Evolutionary conservation across 164 flowering plant species (phyloP), one percentile per base, ranked within the genome.

Genomic region (Liriodendron chinense): DNA sequence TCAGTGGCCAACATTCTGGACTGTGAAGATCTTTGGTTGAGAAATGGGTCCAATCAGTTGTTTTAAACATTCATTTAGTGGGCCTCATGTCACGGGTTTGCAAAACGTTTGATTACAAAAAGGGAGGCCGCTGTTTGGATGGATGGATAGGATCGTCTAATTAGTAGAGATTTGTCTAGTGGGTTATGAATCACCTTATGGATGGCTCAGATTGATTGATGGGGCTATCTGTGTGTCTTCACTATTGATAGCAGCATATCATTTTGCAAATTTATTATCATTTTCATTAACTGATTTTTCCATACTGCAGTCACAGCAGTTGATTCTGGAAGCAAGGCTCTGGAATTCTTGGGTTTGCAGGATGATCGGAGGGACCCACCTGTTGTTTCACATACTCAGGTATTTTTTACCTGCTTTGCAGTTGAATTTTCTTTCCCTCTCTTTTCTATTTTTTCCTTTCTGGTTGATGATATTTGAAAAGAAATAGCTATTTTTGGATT

Each of bases 281-380:
- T 21, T 72, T 67, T 13, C 28, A 43, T 69, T 69, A 57, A 2
- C 28, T 57, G 74, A 43, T 61, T 72, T 78, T 75, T 75, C 34
- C 8, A 57, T 73, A 24, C 57, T 74, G 72, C 82, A 86, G 89
- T 86, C 76, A 86, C 89, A 9, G 76, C 83, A 10, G 86, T 84
- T 26, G 89, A 86, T 77, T 82, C 87, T 71, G 87, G 87, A 47
- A 84, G 72, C 63, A 84, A 84, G 71, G 89, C 89, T 53, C 71
- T 86, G 68, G 84, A 86, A 67, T 82, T 79, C 50, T 74, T 86
- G 69, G 89, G 89, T 18, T 78, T 86, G 71, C 70, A 72, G 50
- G 83, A 81, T 62, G 79, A 77, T 10, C 70, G 78, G 23, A 21
- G 68, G 14, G 20, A 24, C 66, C 71, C 47, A 59, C 70, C 77